Evolutionary conservation across 441 rosid genomes (phyloP).

Genomic region (Aleurites moluccanus): DNA sequence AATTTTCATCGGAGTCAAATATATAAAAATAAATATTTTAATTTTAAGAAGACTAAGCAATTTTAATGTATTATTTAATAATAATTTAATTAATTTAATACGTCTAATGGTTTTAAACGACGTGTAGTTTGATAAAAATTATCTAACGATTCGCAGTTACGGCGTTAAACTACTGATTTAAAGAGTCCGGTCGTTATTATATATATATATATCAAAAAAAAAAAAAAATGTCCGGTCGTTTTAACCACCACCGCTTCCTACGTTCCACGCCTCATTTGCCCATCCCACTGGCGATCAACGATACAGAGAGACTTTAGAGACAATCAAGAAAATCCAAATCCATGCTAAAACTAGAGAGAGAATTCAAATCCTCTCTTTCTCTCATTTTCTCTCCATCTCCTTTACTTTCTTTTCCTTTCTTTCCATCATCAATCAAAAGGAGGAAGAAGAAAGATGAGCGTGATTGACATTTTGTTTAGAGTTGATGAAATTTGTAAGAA

Average conservation of each 20-base stretch:
- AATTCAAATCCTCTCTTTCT: not conserved
- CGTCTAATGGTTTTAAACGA: too few species aligned
- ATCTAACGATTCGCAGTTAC: too few species aligned
- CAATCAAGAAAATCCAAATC: not conserved
- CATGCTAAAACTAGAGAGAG: conserved; percentile 23
- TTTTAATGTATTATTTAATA: too few species aligned
- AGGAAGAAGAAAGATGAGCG: conserved; percentile 50
- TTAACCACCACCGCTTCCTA: conserved; percentile 26
- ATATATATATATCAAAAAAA: too few species aligned
- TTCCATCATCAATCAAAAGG: not conserved
- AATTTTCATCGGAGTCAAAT: too few species aligned
- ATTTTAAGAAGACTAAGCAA: too few species aligned
- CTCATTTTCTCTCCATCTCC: conserved; percentile 1
- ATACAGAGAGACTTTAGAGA: not conserved
- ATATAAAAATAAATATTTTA: too few species aligned
- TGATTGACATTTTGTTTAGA: conserved; percentile 79
- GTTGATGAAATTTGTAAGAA: conserved; percentile 91
- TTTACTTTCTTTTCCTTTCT: not conserved
- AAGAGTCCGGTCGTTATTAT: too few species aligned
- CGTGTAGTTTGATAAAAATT: too few species aligned
- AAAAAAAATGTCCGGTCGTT: too few species aligned
- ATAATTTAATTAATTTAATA: too few species aligned
- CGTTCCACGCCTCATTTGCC: conserved; percentile 34
- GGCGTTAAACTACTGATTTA: too few species aligned
- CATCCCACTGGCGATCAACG: not conserved